Conservation (phyloP, 148 eudicot species). For the Rhododendron molle region DNA sequence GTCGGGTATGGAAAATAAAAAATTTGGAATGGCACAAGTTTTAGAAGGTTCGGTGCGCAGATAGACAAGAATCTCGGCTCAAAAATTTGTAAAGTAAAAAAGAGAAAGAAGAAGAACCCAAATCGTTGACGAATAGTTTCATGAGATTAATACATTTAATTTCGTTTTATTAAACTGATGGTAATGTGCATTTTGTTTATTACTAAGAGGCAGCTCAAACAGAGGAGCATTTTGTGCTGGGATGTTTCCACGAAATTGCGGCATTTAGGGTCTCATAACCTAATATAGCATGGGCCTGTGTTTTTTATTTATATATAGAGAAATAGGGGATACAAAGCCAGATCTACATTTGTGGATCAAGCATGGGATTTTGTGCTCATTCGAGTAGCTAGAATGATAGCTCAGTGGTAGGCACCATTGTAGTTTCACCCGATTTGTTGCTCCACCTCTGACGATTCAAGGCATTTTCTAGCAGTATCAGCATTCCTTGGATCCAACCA, state of each 20-base stretch:
- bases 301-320: background rate
- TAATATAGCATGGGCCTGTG: background rate
- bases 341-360: background rate
- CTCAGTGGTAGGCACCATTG: no score
- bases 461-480: no score
- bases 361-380: background rate
- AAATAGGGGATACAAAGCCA: background rate
- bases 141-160: background rate
- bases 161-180: background rate
- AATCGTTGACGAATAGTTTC: background rate
- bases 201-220: slow-evolving; percentile 16
- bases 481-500: no score
- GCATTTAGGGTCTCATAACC: slow-evolving; percentile 1
- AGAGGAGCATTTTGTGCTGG: slow-evolving; percentile 38
- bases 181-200: background rate
- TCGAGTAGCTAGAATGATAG: no score
- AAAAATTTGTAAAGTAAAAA: slow-evolving; percentile 13
- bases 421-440: no score
- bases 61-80: slow-evolving; percentile 39
- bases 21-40: slow-evolving; percentile 11
- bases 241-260: slow-evolving; percentile 29
- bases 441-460: no score
- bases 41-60: slow-evolving; percentile 49
- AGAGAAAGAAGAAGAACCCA: background rate
- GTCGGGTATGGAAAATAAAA: slow-evolving; percentile 1